phyloP scores from a whole-genome alignment of 2,329 filamentous ascomycete genomes.

The Paecilomyces dactylethromorphus region DNA sequence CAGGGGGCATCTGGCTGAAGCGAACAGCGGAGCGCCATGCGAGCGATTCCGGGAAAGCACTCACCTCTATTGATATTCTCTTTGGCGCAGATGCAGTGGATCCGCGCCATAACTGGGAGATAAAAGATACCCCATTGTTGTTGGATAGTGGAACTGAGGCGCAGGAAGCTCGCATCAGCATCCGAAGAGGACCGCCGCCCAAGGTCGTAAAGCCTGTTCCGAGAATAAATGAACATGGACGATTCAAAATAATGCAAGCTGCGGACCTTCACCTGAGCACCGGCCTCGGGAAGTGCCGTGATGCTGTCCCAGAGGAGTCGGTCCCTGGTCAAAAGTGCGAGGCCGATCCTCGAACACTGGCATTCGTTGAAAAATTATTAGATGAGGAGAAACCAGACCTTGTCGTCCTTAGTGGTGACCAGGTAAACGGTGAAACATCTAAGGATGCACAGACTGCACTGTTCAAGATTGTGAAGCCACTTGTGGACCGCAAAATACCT shows the following conservation, averaged over 20 bases:
- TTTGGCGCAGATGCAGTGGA: constrained; percentile 91
- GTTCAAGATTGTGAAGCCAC: constrained; percentile 82
- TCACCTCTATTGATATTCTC: constrained; percentile 78
- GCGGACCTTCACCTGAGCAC: constrained; percentile 94
- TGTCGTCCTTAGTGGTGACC: constrained; percentile 85
- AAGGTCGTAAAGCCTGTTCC: constrained; percentile 64
- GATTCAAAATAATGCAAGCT: constrained; percentile 95
- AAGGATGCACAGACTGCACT: constrained; percentile 88
- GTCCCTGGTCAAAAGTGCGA: constrained; percentile 71
- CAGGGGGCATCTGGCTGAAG: constrained; percentile 76
- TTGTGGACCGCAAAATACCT: constrained; percentile 81
- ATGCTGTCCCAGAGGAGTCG: constrained; percentile 69
- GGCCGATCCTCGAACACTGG: constrained; percentile 82
- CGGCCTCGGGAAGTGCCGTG: constrained; percentile 75
- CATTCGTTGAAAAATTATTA: constrained; percentile 76
- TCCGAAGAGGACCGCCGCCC: constrained; percentile 64
- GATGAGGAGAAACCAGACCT: constrained; percentile 93
- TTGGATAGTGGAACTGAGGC: constrained; percentile 56
- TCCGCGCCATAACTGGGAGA: constrained; percentile 75
- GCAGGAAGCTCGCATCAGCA: constrained; percentile 67
- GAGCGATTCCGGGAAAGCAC: constrained; percentile 65
- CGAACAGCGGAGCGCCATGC: constrained; percentile 64
- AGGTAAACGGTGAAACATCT: constrained; percentile 89
- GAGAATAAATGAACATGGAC: constrained; percentile 78
- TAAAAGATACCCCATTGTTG: constrained; percentile 67